These are phyloP conservation scores for Acer saccharum DNA, from an alignment of 345 rosid genomes.

Conservation along the genomic window DNA sequence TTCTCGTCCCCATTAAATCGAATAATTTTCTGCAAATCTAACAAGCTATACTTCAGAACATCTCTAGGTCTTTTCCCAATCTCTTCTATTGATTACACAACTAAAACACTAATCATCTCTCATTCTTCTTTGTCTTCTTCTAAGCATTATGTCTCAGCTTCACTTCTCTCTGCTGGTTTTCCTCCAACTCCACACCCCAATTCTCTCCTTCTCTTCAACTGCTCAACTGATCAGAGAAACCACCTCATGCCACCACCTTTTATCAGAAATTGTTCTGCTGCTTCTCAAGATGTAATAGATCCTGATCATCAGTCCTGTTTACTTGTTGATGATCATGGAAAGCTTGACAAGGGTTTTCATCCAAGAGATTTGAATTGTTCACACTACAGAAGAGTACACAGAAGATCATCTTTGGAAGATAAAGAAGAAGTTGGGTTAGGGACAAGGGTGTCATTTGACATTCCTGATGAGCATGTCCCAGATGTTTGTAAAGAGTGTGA, in stretches of 20 bases:
- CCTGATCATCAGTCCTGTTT: constrained; percentile 29
- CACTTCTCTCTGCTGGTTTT: constrained; percentile 42
- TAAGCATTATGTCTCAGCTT: constrained; percentile 31
- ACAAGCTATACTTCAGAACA: constrained; percentile 51
- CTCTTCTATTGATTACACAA: constrained; percentile 50
- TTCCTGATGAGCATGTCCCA: constrained; percentile 55
- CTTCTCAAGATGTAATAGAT: constrained; percentile 15
- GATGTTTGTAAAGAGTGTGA: constrained; percentile 55
- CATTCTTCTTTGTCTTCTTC: constrained; percentile 39
- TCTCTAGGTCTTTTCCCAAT: constrained; percentile 46
- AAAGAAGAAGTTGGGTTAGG: constrained; percentile 33
- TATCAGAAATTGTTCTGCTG: constrained; percentile 20
- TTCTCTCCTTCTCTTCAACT: constrained; percentile 49
- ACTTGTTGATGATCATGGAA: constrained; percentile 30
- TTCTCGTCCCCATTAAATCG: constrained; percentile 22
- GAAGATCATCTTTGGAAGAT: constrained; percentile 22
- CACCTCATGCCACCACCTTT: constrained; percentile 11
- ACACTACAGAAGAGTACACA: constrained; percentile 30
- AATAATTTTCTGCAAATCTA: constrained; percentile 52
- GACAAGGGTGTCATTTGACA: constrained; percentile 52
- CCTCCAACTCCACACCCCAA: constrained; percentile 38
- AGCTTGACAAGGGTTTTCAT: constrained; percentile 31
- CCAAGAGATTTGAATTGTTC: constrained; percentile 47
- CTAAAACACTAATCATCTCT: constrained; percentile 38
- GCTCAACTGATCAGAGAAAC: constrained; percentile 23